phyloP scores from a whole-genome alignment of 2,329 filamentous ascomycete genomes.

The Pochonia chlamydosporia region DNA sequence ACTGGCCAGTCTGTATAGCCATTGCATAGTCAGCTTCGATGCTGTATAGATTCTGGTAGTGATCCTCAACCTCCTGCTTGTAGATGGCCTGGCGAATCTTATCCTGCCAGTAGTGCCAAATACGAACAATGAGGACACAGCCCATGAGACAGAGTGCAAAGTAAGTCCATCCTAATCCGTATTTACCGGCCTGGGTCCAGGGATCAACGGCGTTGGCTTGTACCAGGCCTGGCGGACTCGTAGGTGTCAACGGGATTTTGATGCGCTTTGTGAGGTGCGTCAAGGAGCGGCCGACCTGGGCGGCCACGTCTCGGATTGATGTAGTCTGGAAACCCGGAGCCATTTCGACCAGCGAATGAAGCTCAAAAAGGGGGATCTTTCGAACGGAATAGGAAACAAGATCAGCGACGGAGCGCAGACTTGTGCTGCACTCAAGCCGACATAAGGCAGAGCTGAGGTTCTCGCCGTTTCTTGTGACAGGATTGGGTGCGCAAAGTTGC shows the following conservation, averaged over 20 bases:
- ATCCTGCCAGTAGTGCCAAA: slow-evolving; percentile 89
- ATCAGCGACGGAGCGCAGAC: slow-evolving; percentile 5
- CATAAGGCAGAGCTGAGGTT: slow-evolving; percentile 1
- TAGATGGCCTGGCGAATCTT: slow-evolving; percentile 86
- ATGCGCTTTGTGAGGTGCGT: slow-evolving; percentile 48
- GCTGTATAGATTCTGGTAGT: slow-evolving; percentile 50
- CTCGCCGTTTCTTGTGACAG: neutral
- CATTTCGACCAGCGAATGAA: slow-evolving; percentile 30
- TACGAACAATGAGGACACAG: slow-evolving; percentile 60
- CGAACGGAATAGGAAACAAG: neutral
- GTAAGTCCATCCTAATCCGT: slow-evolving; percentile 82
- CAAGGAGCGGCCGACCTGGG: slow-evolving; percentile 27
- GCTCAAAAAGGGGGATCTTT: neutral
- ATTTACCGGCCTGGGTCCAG: slow-evolving; percentile 77
- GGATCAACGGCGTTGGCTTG: slow-evolving; percentile 66
- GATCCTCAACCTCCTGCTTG: slow-evolving; percentile 71
- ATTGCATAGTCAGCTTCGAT: slow-evolving; percentile 42
- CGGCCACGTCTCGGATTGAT: slow-evolving; percentile 23
- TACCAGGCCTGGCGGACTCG: slow-evolving; percentile 55
- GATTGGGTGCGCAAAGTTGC: neutral
- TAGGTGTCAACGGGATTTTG: slow-evolving; percentile 52
- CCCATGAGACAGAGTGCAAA: slow-evolving; percentile 70
- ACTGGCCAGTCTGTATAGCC: slow-evolving; percentile 41
- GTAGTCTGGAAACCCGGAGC: slow-evolving; percentile 27
- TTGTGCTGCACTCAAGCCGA: neutral